Percentiles rank a stretch among this genome's conserved stretches.
These are phyloP conservation scores for Aspergillus neoniger DNA, from an alignment of 2,329 filamentous ascomycete genomes.

Conservation along the genomic window DNA sequence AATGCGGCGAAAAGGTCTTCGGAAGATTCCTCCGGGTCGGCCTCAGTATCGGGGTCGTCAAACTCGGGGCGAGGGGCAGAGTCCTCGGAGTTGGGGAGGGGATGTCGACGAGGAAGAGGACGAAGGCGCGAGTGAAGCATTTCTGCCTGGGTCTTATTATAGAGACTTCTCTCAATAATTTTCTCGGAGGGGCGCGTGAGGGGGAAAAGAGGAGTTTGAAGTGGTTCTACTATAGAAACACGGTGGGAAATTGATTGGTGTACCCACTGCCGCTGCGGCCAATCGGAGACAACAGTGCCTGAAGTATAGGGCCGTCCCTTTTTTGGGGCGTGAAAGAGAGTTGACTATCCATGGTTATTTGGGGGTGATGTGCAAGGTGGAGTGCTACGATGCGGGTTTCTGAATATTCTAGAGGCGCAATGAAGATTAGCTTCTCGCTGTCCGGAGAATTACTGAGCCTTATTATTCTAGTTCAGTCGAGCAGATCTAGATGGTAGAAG, in stretches of 20 bases:
- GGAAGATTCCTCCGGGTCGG: constrained; percentile 32
- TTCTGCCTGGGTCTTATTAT: neutral
- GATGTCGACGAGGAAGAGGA: constrained; percentile 20
- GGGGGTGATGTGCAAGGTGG: neutral
- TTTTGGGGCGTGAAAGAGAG: neutral
- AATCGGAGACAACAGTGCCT: neutral
- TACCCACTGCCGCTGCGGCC: neutral
- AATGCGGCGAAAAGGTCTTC: constrained; percentile 58
- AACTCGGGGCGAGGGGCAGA: constrained; percentile 21
- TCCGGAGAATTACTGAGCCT: neutral
- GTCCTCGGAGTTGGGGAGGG: neutral
- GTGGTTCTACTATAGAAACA: neutral
- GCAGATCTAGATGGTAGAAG: neutral
- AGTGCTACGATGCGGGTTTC: neutral
- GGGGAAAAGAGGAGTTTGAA: neutral
- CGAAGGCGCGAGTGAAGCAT: constrained; percentile 37
- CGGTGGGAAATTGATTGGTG: neutral
- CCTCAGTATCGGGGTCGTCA: constrained; percentile 20
- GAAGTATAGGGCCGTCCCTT: neutral
- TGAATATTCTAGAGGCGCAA: neutral
- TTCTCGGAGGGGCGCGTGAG: neutral
- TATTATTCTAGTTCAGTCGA: neutral
- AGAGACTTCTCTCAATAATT: neutral
- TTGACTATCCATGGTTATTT: neutral
- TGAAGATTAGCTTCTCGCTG: neutral